A percentile compares a stretch with the other conserved stretches of the same genome.
These are phyloP conservation scores for Ustilago shanxiensis DNA, from an alignment of 1,284 basidiomycete genomes.

Conservation along the genomic window DNA sequence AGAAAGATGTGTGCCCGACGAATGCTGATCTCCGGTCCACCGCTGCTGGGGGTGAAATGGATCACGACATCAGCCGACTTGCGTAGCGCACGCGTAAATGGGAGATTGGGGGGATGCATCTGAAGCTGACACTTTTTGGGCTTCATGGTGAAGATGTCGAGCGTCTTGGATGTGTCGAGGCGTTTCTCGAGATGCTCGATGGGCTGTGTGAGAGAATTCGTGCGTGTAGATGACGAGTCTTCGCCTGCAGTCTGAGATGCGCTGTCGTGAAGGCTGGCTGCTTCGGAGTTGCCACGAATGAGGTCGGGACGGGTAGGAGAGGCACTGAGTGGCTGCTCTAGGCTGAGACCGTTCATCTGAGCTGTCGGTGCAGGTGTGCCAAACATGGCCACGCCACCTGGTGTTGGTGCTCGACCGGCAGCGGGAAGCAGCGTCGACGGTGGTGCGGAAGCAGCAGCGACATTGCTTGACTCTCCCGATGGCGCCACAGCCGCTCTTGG, in stretches of 20 bases:
- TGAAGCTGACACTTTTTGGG: constrained; percentile 90
- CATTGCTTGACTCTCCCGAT: constrained; percentile 16
- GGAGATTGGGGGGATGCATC: constrained; percentile 83
- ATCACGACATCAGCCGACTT: constrained; percentile 82
- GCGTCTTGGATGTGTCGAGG: constrained; percentile 81
- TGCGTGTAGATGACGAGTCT: constrained; percentile 25
- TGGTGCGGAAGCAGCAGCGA: constrained; percentile 5
- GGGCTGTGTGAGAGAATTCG: constrained; percentile 42
- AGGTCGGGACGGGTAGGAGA: constrained; percentile 33
- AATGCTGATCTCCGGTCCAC: constrained; percentile 75
- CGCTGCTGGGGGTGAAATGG: constrained; percentile 80
- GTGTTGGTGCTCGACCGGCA: constrained; percentile 26
- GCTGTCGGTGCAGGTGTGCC: constrained; percentile 30
- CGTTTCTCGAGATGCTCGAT: constrained; percentile 81
- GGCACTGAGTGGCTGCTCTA: constrained; percentile 19
- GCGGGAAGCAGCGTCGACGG: constrained; percentile 12
- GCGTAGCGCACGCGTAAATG: constrained; percentile 84
- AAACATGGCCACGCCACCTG: constrained; percentile 25
- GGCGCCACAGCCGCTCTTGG: not conserved
- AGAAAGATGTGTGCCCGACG: constrained; percentile 86
- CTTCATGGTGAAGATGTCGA: constrained; percentile 96
- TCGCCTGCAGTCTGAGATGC: constrained; percentile 22
- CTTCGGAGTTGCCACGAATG: constrained; percentile 42
- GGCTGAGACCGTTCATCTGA: constrained; percentile 29
- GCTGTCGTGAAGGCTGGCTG: constrained; percentile 36